Percentiles rank a stretch among this genome's conserved stretches.
These are phyloP conservation scores for Datisca glomerata DNA, from an alignment of 306 rosid species.

Conservation along the genomic window DNA sequence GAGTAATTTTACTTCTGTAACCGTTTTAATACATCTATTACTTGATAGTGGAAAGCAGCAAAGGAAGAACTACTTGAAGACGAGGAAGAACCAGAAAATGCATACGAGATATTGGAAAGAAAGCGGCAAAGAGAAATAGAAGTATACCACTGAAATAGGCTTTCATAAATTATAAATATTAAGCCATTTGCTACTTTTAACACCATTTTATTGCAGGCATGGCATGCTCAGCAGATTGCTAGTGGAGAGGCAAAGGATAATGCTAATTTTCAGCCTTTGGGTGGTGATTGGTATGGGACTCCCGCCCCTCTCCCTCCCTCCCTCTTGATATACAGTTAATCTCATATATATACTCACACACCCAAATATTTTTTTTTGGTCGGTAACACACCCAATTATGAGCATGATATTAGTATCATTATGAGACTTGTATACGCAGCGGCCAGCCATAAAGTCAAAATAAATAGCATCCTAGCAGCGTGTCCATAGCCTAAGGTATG, in stretches of 20 bases:
- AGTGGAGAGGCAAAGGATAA: slow-evolving; percentile 95
- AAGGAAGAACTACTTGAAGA: slow-evolving; percentile 93
- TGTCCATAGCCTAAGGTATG: no score
- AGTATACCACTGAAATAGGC: slow-evolving; percentile 24
- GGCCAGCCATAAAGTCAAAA: no score
- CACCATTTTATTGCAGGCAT: slow-evolving; percentile 48
- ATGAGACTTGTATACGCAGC: no score
- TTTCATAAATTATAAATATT: slow-evolving; percentile 1
- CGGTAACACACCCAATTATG: no score
- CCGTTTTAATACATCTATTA: no score
- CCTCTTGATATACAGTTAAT: no score
- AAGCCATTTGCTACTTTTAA: background rate
- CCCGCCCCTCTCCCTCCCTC: background rate
- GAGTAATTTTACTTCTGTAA: no score
- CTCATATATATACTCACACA: no score
- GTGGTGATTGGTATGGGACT: slow-evolving; percentile 88
- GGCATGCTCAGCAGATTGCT: slow-evolving; percentile 81
- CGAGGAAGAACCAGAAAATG: slow-evolving; percentile 76
- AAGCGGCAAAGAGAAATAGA: slow-evolving; percentile 92
- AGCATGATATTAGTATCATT: no score
- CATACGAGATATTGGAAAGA: slow-evolving; percentile 60
- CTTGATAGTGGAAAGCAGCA: slow-evolving; percentile 99
- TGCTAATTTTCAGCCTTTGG: slow-evolving; percentile 93
- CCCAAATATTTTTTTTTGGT: no score
- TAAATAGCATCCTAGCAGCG: no score